A percentile compares a stretch with the other conserved stretches of the same genome.
Evolutionary conservation across 495 filamentous ascomycete species (phyloP).

Genomic region (Talaromyces proteolyticus): DNA sequence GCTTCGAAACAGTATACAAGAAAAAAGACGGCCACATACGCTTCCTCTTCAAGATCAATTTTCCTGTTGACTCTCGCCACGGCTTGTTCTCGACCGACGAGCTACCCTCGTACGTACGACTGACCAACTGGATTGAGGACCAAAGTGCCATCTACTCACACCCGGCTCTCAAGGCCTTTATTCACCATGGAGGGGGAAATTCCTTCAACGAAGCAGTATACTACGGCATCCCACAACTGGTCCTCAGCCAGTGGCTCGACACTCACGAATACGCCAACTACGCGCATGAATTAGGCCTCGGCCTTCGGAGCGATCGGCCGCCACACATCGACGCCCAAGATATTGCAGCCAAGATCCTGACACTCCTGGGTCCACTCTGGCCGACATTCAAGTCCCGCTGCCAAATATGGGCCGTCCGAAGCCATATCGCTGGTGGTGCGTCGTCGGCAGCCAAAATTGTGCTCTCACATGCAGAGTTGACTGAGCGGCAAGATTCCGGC

Average conservation of each 20-base stretch:
- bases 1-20: background rate
- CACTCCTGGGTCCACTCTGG: background rate
- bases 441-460: background rate
- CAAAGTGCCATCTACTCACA: background rate
- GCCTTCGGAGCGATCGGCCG: background rate
- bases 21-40: background rate
- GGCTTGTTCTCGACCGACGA: background rate
- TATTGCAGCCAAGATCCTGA: background rate
- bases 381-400: background rate
- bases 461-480: background rate
- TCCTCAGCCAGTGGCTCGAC: background rate
- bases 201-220: background rate
- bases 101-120: background rate
- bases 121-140: background rate
- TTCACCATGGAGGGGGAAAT: background rate
- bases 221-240: background rate
- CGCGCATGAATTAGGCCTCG: background rate
- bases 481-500: background rate
- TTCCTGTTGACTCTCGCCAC: background rate
- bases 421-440: background rate
- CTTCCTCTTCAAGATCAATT: background rate
- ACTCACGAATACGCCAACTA: background rate
- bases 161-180: background rate
- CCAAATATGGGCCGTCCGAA: background rate
- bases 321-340: background rate